These are phyloP conservation scores for Rosa rugosa DNA, from an alignment of 306 rosid genomes.

Conservation along the genomic window DNA sequence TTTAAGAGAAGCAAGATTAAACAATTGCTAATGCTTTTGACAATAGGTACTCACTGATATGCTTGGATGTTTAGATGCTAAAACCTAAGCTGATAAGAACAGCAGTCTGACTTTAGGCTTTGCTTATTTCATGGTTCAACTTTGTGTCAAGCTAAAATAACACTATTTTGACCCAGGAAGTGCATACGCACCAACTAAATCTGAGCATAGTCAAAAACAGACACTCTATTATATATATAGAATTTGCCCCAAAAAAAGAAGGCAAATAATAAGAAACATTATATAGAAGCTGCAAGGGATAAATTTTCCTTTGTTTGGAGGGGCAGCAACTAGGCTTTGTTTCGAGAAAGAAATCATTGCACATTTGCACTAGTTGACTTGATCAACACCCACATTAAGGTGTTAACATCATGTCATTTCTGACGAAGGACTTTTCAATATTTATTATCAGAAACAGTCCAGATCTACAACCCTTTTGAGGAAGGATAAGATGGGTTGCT, in stretches of 20 bases:
- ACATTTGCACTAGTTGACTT: conserved; percentile 42
- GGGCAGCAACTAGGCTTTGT: conserved; percentile 7
- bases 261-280: neutral
- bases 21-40: conserved; percentile 7
- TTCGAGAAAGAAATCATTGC: conserved; percentile 33
- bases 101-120: conserved; percentile 26
- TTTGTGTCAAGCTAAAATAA: conserved; percentile 31
- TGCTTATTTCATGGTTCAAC: conserved; percentile 34
- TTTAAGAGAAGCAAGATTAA: neutral
- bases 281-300: conserved; percentile 7
- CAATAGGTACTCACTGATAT: conserved; percentile 20
- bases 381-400: conserved; percentile 15
- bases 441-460: conserved; percentile 30
- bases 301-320: conserved; percentile 2
- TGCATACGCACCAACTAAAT: conserved; percentile 41
- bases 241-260: conserved; percentile 4
- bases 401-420: conserved; percentile 39
- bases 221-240: conserved; percentile 18
- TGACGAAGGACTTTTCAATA: conserved; percentile 24
- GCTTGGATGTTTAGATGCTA: neutral
- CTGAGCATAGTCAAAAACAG: conserved; percentile 26
- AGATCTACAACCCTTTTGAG: conserved; percentile 44
- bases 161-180: conserved; percentile 42
- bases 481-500: conserved; percentile 34
- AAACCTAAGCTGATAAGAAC: conserved; percentile 26